Evolutionary conservation across 1,139 yeast species (phyloP).

Genomic region (Blastobotrys indianensis): DNA sequence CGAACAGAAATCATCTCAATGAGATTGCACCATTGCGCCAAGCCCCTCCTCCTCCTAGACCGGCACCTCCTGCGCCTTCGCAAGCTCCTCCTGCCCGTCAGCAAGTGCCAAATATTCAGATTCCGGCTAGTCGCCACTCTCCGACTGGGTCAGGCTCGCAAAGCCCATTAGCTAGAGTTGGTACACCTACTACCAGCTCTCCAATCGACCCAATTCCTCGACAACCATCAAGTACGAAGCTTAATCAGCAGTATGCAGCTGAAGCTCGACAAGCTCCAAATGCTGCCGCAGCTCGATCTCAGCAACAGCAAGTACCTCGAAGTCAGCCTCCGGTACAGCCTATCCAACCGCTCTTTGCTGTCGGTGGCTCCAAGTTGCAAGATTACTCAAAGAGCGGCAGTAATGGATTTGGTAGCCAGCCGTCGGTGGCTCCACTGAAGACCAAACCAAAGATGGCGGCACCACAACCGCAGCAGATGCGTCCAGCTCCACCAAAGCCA

Average conservation of each 20-base stretch:
- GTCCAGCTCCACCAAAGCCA: slow-evolving; percentile 11
- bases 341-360: slow-evolving; percentile 13
- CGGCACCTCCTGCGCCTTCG: slow-evolving; percentile 19
- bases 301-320: slow-evolving; percentile 9
- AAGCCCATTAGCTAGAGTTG: slow-evolving; percentile 2
- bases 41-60: slow-evolving; percentile 25
- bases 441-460: slow-evolving; percentile 13
- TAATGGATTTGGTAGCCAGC: slow-evolving; percentile 14
- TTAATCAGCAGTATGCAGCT: slow-evolving; percentile 18
- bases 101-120: slow-evolving; percentile 9
- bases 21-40: slow-evolving; percentile 29
- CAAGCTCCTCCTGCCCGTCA: slow-evolving; percentile 6
- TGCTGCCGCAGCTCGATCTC: slow-evolving; percentile 4
- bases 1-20: slow-evolving; percentile 25
- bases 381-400: slow-evolving; percentile 16
- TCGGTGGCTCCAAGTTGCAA: slow-evolving; percentile 5
- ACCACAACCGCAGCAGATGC: slow-evolving; percentile 13
- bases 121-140: slow-evolving; percentile 6
- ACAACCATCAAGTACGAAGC: slow-evolving; percentile 19
- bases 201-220: slow-evolving; percentile 17
- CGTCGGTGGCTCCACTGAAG: slow-evolving; percentile 14
- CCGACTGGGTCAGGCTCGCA: slow-evolving; percentile 5
- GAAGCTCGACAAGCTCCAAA: slow-evolving; percentile 19
- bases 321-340: slow-evolving; percentile 11
- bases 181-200: slow-evolving; percentile 10